phyloP scores from a whole-genome alignment of 1,284 basidiomycete species.

The Inonotus obliquus region DNA sequence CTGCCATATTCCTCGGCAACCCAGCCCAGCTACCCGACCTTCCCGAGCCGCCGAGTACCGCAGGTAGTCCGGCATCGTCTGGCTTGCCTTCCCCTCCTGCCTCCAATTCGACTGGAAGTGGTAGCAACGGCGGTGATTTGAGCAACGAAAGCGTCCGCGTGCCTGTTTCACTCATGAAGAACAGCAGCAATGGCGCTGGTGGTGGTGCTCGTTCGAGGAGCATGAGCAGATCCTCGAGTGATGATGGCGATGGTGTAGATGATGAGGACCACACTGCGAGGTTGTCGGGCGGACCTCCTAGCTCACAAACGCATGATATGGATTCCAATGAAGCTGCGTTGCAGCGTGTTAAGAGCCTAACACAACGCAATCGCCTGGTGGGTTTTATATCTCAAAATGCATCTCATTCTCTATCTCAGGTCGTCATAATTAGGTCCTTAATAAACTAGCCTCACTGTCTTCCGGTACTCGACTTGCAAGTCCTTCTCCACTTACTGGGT shows the following conservation, averaged over 20 bases:
- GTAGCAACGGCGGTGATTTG: conserved; percentile 60
- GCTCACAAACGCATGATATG: conserved; percentile 28
- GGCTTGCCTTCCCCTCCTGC: conserved; percentile 75
- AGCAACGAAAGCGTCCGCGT: conserved; percentile 44
- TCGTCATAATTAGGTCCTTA: conserved; percentile 48
- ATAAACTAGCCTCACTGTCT: conserved; percentile 57
- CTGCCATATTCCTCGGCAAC: conserved; percentile 43
- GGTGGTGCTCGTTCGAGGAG: conserved; percentile 20
- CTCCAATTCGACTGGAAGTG: conserved; percentile 75
- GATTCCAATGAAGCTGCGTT: conserved; percentile 52
- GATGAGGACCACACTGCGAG: conserved; percentile 66
- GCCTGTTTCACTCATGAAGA: conserved; percentile 31
- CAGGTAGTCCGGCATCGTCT: conserved; percentile 34
- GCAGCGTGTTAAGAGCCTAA: conserved; percentile 61
- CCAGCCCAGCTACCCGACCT: conserved; percentile 50
- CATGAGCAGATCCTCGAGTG: conserved; percentile 31
- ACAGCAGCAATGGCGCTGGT: conserved; percentile 27
- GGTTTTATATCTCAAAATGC: conserved; percentile 21
- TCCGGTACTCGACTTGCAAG: conserved; percentile 45
- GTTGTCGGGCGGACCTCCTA: conserved; percentile 33
- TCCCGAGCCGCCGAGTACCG: conserved; percentile 63
- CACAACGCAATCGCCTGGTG: conserved; percentile 68
- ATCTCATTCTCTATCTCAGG: background rate
- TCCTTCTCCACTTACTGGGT: conserved; percentile 34
- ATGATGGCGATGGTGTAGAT: conserved; percentile 38